Conservation (phyloP, 1,284 basidiomycete species). For the Naganishia cerealis region DNA sequence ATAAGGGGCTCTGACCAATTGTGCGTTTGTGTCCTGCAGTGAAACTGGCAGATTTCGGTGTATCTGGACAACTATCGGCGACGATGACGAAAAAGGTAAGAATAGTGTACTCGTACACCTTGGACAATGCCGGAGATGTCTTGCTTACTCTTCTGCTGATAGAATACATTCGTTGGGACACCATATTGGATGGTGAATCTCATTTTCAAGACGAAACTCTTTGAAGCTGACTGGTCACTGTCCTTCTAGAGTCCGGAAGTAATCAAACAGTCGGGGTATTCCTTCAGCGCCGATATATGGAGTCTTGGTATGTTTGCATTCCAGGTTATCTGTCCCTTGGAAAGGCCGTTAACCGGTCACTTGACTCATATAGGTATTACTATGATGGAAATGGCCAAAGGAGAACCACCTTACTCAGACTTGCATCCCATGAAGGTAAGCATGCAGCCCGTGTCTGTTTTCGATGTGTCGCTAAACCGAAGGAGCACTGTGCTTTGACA, state of each 20-base stretch:
- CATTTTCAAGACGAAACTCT: neutral
- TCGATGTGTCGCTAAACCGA: neutral
- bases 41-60: conserved; percentile 97
- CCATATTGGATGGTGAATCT: conserved; percentile 85
- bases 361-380: conserved; percentile 63
- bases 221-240: neutral
- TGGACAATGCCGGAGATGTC: neutral
- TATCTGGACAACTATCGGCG: conserved; percentile 95
- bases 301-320: conserved; percentile 63
- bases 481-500: conserved; percentile 46
- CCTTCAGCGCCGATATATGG: conserved; percentile 98
- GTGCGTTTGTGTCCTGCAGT: conserved; percentile 56
- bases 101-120: neutral
- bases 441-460: neutral
- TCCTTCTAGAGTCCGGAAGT: conserved; percentile 75
- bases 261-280: conserved; percentile 98
- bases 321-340: neutral
- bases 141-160: neutral
- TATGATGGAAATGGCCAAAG: conserved; percentile 93
- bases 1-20: neutral
- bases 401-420: conserved; percentile 95
- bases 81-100: conserved; percentile 85
- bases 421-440: conserved; percentile 95
- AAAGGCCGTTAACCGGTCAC: neutral
- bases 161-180: conserved; percentile 94